Base-by-base conservation (phyloP, 2,329 filamentous ascomycete species). In the Biscogniauxia sp. region DNA sequence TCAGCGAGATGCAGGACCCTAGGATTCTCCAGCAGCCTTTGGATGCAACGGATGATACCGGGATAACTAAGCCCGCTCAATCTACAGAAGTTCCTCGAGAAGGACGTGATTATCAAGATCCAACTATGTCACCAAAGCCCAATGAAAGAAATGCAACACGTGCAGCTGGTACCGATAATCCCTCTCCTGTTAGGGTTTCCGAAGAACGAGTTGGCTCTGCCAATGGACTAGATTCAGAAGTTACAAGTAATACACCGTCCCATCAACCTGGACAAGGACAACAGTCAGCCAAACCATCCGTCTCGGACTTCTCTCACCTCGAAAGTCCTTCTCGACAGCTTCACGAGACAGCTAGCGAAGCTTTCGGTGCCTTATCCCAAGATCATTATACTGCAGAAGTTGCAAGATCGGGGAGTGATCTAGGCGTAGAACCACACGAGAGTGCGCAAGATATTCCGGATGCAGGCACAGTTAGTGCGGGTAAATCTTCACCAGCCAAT, bases 1-100 rank as follows among this genome's bases (percentile, higher is more conserved):
- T 90, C 74, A 72, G 73, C 2, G 87, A 91, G 20, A 79, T 95
- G 70, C 82, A 86, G 45, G 88, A 92, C 49, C 84, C 89, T 1
- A 88, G 87, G 66, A 77, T 94, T 62, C 73, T 92, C 17, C 82
- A 80, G 58, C 74, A 77, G 62, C 75, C 74, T n/a, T 37, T 73
- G 3, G 61, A 68, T 19, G 20, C 26, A 7, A 63, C 63, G 1
- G 54, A 51, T 8, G 53, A 51, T 26, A 19, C 37, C 32, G 60
- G 62, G 7, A 20, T 57, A 13, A 55, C 51, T 23, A 49, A 50
- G 9, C 28, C 56, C 11, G 26, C 37, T 17, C 54, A 59, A 37
- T 20, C 49, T n/a, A 17, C 55, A 51, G 32, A 56, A 17, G 45
- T 59, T 57, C 28, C 51, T 20, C 28, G 11, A 13, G 28, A 32